Conservation (phyloP, 1,284 basidiomycete species). For the Trametes sp. region DNA sequence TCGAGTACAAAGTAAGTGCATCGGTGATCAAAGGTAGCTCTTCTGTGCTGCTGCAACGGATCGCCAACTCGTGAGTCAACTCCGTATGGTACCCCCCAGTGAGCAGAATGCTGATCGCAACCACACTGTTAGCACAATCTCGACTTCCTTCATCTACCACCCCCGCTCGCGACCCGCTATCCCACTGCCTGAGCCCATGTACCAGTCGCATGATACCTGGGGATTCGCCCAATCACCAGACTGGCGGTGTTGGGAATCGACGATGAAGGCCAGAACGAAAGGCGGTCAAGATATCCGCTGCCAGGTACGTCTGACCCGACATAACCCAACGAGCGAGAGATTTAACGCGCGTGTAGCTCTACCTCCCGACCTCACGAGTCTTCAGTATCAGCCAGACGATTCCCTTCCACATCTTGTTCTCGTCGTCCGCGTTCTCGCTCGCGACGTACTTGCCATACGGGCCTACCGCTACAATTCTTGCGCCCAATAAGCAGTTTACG, state of each 20-base stretch:
- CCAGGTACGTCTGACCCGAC: constrained; percentile 42
- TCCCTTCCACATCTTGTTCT: constrained; percentile 69
- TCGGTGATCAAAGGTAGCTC: constrained; percentile 36
- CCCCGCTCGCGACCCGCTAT: constrained; percentile 68
- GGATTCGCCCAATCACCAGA: constrained; percentile 53
- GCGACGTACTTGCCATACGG: constrained; percentile 65
- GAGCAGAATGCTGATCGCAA: too few relatives aligned
- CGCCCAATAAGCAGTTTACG: constrained; percentile 54
- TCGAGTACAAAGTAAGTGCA: constrained; percentile 39
- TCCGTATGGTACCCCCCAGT: too few relatives aligned
- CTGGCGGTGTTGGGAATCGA: constrained; percentile 60
- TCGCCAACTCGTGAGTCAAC: constrained; percentile 36
- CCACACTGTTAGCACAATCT: constrained; percentile 57
- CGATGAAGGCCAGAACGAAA: constrained; percentile 49
- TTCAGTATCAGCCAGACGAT: constrained; percentile 65
- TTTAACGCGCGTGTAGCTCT: constrained; percentile 44
- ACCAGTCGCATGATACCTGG: constrained; percentile 35
- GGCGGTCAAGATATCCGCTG: constrained; percentile 53
- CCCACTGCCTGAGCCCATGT: constrained; percentile 58
- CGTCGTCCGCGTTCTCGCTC: constrained; percentile 61
- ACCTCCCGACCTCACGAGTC: constrained; percentile 62
- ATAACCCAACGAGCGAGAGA: not conserved
- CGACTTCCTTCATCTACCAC: constrained; percentile 69
- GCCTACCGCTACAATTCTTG: constrained; percentile 50
- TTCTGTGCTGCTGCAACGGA: constrained; percentile 31